Base-by-base conservation (phyloP, 1,284 basidiomycete species). In the Ceratobasidium sp. region DNA sequence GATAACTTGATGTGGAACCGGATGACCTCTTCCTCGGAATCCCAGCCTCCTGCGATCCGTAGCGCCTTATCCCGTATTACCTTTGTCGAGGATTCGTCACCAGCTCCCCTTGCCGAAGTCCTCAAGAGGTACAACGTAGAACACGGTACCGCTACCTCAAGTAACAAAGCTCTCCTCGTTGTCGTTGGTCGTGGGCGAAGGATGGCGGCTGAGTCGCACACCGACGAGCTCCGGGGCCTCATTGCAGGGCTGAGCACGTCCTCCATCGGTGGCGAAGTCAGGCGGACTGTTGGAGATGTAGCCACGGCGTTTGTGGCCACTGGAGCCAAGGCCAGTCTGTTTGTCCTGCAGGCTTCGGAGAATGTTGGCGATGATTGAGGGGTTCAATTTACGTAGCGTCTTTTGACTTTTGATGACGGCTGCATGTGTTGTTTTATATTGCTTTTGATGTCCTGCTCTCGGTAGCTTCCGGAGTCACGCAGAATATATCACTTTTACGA, bases 1-100 rank as follows among this genome's bases (percentile, higher is more conserved):
- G 93, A 94, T 79, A 88, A 89, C 78, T 68, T 93, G 34, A 78
- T 87, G 13, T 93, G 92, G 92, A 83, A 84, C 0, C 84, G 84
- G 7, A 90, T 88, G 77, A 83, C 87, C 77, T 80, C 59, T 46
- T 78, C 81, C 2, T 58, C 79, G n/a, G 65, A 75, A 6, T 80
- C 82, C 46, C 82, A 79, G 48, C 79, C 81, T 24, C 79, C 76
- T 1, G 81, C 82, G 1, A 78, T 79, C n/a, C 76, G 79, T 9
- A 79, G 80, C 13, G 84, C 86, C 3, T 81, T 86, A 1, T 80
- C 85, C 29, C 85, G 89, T 61, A 84, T 92, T 71, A 81, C 85
- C 63, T 91, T 91, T 81, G 83, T 83, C 74, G 85, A 88, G 19
- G 76, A 88, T 2, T 76, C 81, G 3, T 86, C 88, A 1, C 84